A percentile compares a stretch with the other conserved stretches of the same genome.
Evolutionary conservation across 352 stramenopile species (phyloP).

Genomic region (Globisporangium acanthophoron): DNA sequence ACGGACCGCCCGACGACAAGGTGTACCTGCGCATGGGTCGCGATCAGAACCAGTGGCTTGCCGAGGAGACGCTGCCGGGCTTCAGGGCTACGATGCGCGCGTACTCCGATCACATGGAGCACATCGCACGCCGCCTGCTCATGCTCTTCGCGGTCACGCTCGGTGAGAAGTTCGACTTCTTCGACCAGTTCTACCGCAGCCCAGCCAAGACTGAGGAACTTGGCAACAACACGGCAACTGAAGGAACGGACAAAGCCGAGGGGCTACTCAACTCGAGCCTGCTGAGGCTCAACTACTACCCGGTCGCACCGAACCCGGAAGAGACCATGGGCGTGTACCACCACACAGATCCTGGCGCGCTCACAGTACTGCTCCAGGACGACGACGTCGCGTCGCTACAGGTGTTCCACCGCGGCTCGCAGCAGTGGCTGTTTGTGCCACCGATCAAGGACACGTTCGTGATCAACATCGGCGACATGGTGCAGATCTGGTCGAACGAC

Average conservation of each 20-base stretch:
- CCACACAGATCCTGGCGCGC: constrained; percentile 42
- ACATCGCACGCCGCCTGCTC: constrained; percentile 44
- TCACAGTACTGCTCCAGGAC: constrained; percentile 47
- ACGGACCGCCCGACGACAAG: constrained; percentile 29
- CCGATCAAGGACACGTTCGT: constrained; percentile 34
- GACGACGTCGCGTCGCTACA: constrained; percentile 41
- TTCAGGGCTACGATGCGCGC: constrained; percentile 48
- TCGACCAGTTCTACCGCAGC: constrained; percentile 56
- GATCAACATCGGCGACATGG: constrained; percentile 59
- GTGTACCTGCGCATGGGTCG: constrained; percentile 62
- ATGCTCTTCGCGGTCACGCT: constrained; percentile 60
- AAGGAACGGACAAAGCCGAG: constrained; percentile 2
- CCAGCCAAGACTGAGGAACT: not conserved
- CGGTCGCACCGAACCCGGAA: constrained; percentile 23
- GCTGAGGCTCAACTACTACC: constrained; percentile 91
- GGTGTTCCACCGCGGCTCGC: constrained; percentile 27
- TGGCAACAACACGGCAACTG: too few species aligned
- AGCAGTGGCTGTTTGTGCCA: constrained; percentile 33
- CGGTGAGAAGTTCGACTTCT: constrained; percentile 41
- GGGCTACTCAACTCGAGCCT: constrained; percentile 57
- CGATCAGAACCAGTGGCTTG: constrained; percentile 84
- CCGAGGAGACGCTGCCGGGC: constrained; percentile 29
- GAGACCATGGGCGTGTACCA: constrained; percentile 31
- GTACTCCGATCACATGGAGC: constrained; percentile 48
- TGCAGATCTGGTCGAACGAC: constrained; percentile 48